Base-by-base conservation (phyloP, 1,139 yeast species). In the Eremothecium gossypii region DNA sequence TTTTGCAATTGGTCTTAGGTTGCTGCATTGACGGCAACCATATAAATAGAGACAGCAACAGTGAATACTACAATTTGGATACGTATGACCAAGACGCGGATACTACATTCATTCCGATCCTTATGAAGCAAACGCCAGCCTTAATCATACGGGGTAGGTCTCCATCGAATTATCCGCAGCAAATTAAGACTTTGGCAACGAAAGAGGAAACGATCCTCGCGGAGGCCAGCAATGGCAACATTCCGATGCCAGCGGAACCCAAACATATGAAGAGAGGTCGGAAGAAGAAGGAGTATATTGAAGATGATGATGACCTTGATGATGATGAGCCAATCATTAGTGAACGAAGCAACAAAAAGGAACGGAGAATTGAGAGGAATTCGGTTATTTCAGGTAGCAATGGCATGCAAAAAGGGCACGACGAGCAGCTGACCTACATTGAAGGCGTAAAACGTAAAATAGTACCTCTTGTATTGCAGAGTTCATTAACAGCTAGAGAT, bases 91-190 rank as follows among this genome's bases (percentile, higher is more conserved):
- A 41, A 8, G 45, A 42, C 29, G 40, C 39, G 3, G 41, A 44
- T 26, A 34, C 38, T 20, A 50, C 52, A 2, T 50, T 58, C 32
- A 41, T 65, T 7, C 57, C 63, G 6, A 58, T 76, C 26, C 65
- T 67, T 7, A 61, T 53, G 41, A 60, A 63, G 43, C 76, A 71
- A 52, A 77, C 83, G 1, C 83, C 83, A 1, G 79, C 82, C 1
- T 66, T 79, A 49, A 68, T 76, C n/a, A 73, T 79, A 29, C 66
- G 85, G 49, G 86, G 86, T 1, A 66, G 85, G 52, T 77, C 83
- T 7, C 84, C 85, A 5, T 74, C 83, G 1, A 78, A 75, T 53
- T 79, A 79, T 50, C 52, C 58, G 13, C 39, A 46, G 26, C 41
- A 41, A 17, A 39, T 41, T n/a, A 41, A 41, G 27, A 33, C 39